Evolutionary conservation across 192 early-diverging fungal genomes (phyloP).

Genomic region (Umbelopsis sp.): DNA sequence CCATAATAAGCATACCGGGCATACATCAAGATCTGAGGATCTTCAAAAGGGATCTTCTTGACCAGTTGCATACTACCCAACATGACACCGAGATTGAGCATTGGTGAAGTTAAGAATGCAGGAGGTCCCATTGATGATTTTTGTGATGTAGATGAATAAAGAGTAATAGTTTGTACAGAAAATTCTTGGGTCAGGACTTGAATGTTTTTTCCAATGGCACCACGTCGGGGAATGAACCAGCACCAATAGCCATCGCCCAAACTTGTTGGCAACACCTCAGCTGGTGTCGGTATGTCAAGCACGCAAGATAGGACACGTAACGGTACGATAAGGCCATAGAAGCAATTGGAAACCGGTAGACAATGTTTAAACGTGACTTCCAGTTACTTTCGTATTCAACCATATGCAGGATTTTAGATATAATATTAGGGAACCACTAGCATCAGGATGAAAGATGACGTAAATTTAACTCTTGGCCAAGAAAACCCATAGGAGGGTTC

Average conservation of each 20-base stretch:
- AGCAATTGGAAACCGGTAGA: too few relatives aligned
- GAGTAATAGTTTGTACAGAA: conserved; percentile 11
- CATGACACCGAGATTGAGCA: conserved; percentile 62
- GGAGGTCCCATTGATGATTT: conserved; percentile 35
- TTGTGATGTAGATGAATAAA: neutral
- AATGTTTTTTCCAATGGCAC: neutral
- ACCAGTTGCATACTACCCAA: conserved; percentile 71
- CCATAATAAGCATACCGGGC: conserved; percentile 61
- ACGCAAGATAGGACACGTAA: too few relatives aligned
- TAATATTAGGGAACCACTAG: neutral
- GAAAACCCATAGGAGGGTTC: too few relatives aligned
- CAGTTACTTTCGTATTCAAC: too few relatives aligned
- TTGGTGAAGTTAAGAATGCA: conserved; percentile 27
- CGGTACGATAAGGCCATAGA: too few relatives aligned
- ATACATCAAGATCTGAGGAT: conserved; percentile 56
- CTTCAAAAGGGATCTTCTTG: conserved; percentile 72
- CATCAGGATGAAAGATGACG: conserved; percentile 4
- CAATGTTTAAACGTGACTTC: too few relatives aligned
- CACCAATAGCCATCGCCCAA: neutral
- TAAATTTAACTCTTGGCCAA: neutral
- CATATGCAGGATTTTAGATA: neutral
- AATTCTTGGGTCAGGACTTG: neutral
- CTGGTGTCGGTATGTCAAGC: neutral
- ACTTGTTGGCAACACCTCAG: neutral
- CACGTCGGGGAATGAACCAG: neutral